Conservation (phyloP, 73 alveolate species). For the Paramecium caudatum region DNA sequence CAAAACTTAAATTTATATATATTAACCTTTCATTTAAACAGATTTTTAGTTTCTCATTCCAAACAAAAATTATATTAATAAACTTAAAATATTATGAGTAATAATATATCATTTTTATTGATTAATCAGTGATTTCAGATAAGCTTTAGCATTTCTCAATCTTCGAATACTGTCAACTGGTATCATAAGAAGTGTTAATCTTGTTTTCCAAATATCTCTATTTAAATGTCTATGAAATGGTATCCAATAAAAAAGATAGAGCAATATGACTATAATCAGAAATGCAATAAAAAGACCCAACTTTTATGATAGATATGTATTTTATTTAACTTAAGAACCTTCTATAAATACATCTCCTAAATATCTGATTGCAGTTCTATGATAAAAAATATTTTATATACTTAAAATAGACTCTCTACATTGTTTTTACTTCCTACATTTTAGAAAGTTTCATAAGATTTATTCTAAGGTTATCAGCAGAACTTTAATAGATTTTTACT, state of each 20-base stretch:
- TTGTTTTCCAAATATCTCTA: slow-evolving; percentile 61
- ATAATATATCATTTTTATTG: neutral
- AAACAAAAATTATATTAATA: too few relatives aligned
- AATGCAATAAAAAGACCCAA: slow-evolving; percentile 10
- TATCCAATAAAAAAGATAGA: slow-evolving; percentile 53
- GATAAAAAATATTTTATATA: neutral
- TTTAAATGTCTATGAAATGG: slow-evolving; percentile 51
- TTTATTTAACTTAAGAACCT: neutral
- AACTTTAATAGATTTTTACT: neutral
- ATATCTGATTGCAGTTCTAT: slow-evolving; percentile 64
- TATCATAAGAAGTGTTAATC: slow-evolving; percentile 60
- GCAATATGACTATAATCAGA: neutral
- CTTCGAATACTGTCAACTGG: slow-evolving; percentile 59
- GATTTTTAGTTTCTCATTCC: too few relatives aligned
- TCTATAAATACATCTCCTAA: slow-evolving; percentile 31
- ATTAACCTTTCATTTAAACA: too few relatives aligned
- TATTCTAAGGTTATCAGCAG: slow-evolving; percentile 3
- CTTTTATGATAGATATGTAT: slow-evolving; percentile 1
- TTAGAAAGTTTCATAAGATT: slow-evolving; percentile 14
- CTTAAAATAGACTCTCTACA: slow-evolving; percentile 53
- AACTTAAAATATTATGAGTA: too few relatives aligned
- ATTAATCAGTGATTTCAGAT: slow-evolving; percentile 28
- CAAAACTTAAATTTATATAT: too few relatives aligned
- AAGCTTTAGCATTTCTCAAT: slow-evolving; percentile 62
- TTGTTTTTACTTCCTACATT: slow-evolving; percentile 19